These are phyloP conservation scores for Phlyctochytrium planicorne DNA, from an alignment of 192 early-diverging fungal genomes.

Conservation along the genomic window DNA sequence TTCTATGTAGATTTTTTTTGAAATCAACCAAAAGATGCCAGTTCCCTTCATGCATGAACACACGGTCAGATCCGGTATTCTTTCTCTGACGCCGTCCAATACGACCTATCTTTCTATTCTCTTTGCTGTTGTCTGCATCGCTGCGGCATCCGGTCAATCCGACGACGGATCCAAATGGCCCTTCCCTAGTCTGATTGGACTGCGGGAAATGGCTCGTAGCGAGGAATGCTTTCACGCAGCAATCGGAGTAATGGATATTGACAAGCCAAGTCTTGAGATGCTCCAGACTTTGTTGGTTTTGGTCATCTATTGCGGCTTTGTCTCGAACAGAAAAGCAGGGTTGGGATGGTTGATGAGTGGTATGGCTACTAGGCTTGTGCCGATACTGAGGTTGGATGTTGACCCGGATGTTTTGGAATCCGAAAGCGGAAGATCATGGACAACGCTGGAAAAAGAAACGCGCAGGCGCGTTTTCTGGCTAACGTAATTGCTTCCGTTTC, in stretches of 20 bases:
- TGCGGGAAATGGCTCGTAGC: background rate
- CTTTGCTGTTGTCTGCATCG: background rate
- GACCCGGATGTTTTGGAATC: slow-evolving; percentile 1
- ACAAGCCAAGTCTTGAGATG: background rate
- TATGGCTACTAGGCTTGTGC: background rate
- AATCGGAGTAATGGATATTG: background rate
- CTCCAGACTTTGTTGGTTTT: background rate
- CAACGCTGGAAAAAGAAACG: slow-evolving; percentile 2
- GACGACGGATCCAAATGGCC: background rate
- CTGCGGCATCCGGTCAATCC: background rate
- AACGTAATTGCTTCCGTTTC: background rate
- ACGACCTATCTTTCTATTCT: background rate
- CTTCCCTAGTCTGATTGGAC: background rate
- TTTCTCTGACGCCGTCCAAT: no score
- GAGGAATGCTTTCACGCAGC: background rate
- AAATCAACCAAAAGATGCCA: background rate
- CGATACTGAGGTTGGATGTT: slow-evolving; percentile 3
- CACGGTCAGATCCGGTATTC: background rate
- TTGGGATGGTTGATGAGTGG: background rate
- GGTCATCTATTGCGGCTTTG: background rate
- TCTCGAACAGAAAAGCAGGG: background rate
- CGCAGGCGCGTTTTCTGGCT: background rate
- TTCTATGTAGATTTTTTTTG: background rate
- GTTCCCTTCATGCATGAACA: background rate
- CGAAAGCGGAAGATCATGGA: background rate